Evolutionary conservation across 75 land plant species (phyloP).

Genomic region (Cryptomeria japonica): DNA sequence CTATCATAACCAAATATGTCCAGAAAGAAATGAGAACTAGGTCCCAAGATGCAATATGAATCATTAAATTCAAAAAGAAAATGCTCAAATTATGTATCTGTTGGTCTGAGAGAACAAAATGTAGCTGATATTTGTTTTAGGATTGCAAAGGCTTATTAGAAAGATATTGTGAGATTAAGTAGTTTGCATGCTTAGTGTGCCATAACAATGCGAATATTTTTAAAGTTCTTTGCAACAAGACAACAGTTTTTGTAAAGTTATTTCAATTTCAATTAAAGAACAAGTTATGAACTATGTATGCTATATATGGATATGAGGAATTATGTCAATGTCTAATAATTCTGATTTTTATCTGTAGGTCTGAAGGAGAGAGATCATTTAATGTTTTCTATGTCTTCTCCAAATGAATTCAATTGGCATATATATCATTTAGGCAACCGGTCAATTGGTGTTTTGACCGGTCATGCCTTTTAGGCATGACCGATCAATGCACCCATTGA

Average conservation of each 20-base stretch:
- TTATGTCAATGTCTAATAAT: too few relatives aligned
- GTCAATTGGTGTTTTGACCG: too few relatives aligned
- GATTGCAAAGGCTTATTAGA: background rate
- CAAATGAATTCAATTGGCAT: too few relatives aligned
- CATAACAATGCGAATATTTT: background rate
- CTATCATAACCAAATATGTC: slow-evolving; percentile 21
- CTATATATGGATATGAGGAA: too few relatives aligned
- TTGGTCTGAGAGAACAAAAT: background rate
- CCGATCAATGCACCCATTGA: too few relatives aligned
- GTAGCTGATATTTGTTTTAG: background rate
- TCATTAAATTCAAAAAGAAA: background rate
- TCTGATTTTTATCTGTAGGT: too few relatives aligned
- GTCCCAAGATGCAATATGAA: background rate
- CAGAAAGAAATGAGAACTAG: background rate
- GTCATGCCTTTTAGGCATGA: too few relatives aligned
- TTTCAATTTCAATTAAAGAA: background rate
- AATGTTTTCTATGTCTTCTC: too few relatives aligned
- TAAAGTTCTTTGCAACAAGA: background rate
- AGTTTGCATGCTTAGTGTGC: background rate
- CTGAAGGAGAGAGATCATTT: too few relatives aligned
- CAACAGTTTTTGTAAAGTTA: background rate
- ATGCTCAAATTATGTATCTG: background rate
- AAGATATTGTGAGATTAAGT: background rate
- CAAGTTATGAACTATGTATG: too few relatives aligned
- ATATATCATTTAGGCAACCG: too few relatives aligned